These are phyloP conservation scores for Colletotrichum aenigma DNA, from an alignment of 2,329 filamentous ascomycete genomes.

Conservation along the genomic window DNA sequence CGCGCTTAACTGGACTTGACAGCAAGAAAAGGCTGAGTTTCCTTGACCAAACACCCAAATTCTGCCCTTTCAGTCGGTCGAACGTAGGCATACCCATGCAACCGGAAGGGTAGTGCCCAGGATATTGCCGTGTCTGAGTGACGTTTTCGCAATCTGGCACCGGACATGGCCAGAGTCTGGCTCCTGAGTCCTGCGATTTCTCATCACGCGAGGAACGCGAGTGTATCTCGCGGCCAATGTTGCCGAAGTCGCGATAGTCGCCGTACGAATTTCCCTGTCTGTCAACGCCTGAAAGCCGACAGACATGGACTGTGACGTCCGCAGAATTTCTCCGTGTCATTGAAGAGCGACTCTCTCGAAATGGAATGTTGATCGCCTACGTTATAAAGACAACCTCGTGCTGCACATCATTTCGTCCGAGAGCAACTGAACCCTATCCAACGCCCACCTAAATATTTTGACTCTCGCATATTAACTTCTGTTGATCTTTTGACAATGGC, in stretches of 20 bases:
- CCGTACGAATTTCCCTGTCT: not conserved
- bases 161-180: not conserved
- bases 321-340: not conserved
- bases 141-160: not conserved
- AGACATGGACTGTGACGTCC: not conserved
- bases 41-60: not conserved
- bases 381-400: not conserved
- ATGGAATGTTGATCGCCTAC: not conserved
- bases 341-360: not conserved
- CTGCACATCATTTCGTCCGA: not conserved
- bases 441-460: not conserved
- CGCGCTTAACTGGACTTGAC: not conserved
- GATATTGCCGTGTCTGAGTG: not conserved
- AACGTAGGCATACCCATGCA: not conserved
- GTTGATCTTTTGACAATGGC: not conserved
- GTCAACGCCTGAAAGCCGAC: not conserved
- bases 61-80: not conserved
- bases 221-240: not conserved
- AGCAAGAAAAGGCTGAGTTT: not conserved
- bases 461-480: not conserved
- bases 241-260: not conserved
- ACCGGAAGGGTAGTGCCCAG: not conserved
- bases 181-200: not conserved
- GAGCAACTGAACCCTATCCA: not conserved
- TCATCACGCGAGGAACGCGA: not conserved